Evolutionary conservation across 768 basidiomycete species (phyloP).

Genomic region (Boletus vinaceobasis): DNA sequence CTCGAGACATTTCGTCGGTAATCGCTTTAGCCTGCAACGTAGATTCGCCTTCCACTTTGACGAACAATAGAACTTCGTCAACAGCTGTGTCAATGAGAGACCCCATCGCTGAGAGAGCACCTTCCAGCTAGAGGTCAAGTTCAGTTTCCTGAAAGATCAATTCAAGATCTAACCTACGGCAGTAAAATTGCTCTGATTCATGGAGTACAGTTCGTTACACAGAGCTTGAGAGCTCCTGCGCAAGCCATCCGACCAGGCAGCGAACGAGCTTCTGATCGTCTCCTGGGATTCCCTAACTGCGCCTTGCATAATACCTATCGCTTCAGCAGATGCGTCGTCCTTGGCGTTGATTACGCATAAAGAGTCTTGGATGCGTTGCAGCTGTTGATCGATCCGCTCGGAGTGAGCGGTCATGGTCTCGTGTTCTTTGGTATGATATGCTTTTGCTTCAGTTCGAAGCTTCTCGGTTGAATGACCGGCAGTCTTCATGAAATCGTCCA

Average conservation of each 20-base stretch:
- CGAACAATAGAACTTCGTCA: constrained; percentile 53
- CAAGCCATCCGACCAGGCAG: constrained; percentile 54
- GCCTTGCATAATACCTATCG: constrained; percentile 45
- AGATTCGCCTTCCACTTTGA: constrained; percentile 52
- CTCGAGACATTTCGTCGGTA: constrained; percentile 42
- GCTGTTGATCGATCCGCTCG: constrained; percentile 53
- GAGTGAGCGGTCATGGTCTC: constrained; percentile 50
- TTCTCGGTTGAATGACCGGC: constrained; percentile 51
- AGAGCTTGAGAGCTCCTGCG: constrained; percentile 45
- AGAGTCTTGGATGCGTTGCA: constrained; percentile 50
- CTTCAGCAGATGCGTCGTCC: constrained; percentile 52
- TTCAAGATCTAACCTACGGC: constrained; percentile 32
- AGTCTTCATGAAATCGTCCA: constrained; percentile 60
- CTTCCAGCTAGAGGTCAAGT: constrained; percentile 42
- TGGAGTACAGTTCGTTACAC: constrained; percentile 44
- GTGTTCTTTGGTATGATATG: constrained; percentile 54
- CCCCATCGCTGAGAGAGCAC: constrained; percentile 55
- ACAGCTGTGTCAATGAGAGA: constrained; percentile 59
- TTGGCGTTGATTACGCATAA: constrained; percentile 54
- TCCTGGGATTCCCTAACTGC: constrained; percentile 53
- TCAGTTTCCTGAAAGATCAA: neutral
- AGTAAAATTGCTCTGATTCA: constrained; percentile 45
- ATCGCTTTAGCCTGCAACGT: constrained; percentile 48
- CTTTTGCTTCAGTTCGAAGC: constrained; percentile 54
- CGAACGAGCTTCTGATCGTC: constrained; percentile 49